These are phyloP conservation scores for Penicillium janthinellum DNA, from an alignment of 2,329 filamentous ascomycete genomes.

Conservation along the genomic window DNA sequence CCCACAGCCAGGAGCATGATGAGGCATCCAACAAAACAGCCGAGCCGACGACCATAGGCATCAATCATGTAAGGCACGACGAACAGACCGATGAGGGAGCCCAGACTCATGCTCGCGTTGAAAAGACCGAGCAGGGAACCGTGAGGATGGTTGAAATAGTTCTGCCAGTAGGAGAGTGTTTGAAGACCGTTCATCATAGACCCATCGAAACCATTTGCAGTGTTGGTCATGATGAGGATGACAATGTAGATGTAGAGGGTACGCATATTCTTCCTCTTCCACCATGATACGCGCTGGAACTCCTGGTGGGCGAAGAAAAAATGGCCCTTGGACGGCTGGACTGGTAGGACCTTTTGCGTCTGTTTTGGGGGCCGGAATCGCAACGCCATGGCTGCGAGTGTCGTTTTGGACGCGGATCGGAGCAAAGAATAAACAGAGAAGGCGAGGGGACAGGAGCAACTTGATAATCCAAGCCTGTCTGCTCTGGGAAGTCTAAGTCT, in stretches of 20 bases:
- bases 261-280: constrained; percentile 31
- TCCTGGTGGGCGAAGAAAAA: constrained; percentile 31
- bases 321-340: constrained; percentile 25
- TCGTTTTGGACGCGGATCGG: too few relatives aligned
- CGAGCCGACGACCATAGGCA: constrained; percentile 19
- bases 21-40: constrained; percentile 15
- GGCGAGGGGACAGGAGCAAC: background rate
- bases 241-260: constrained; percentile 35
- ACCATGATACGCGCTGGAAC: constrained; percentile 34
- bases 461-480: too few relatives aligned
- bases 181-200: constrained; percentile 35
- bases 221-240: constrained; percentile 32
- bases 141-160: constrained; percentile 27
- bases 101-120: constrained; percentile 22
- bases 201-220: constrained; percentile 36
- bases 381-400: constrained; percentile 10
- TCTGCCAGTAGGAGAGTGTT: constrained; percentile 28
- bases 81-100: constrained; percentile 17
- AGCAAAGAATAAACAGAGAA: background rate
- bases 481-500: too few relatives aligned
- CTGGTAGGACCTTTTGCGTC: constrained; percentile 11
- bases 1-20: constrained; percentile 28
- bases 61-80: constrained; percentile 21
- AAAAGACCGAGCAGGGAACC: constrained; percentile 27
- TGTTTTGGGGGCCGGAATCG: constrained; percentile 16